These are phyloP conservation scores for Boletus rubescentipes DNA, from an alignment of 768 basidiomycete genomes.

Conservation along the genomic window DNA sequence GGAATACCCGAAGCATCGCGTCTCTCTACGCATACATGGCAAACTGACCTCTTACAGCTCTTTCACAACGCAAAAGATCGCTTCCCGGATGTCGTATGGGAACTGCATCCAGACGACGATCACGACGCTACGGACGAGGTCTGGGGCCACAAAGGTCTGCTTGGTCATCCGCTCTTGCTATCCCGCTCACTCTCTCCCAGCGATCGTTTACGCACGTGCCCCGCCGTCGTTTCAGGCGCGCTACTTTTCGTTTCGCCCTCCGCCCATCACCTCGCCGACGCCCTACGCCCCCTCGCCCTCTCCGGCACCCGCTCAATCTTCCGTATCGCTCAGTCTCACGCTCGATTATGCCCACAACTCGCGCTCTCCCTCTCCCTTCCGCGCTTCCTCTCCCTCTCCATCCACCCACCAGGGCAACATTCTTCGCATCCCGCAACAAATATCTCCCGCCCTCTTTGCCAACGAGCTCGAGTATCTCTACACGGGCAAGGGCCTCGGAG, in stretches of 20 bases:
- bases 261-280: slow-evolving; percentile 49
- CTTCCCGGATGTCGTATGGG: slow-evolving; percentile 98
- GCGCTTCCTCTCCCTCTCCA: slow-evolving; percentile 46
- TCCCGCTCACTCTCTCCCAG: slow-evolving; percentile 38
- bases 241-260: slow-evolving; percentile 78
- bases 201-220: slow-evolving; percentile 92
- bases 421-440: slow-evolving; percentile 63
- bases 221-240: slow-evolving; percentile 88
- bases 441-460: slow-evolving; percentile 79
- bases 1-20: slow-evolving; percentile 54
- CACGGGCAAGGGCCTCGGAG: slow-evolving; percentile 86
- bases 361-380: slow-evolving; percentile 47
- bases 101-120: slow-evolving; percentile 53
- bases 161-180: neutral
- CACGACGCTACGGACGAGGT: slow-evolving; percentile 59
- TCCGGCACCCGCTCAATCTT: slow-evolving; percentile 56
- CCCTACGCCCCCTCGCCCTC: slow-evolving; percentile 51
- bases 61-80: slow-evolving; percentile 85
- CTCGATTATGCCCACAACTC: slow-evolving; percentile 41
- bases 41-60: slow-evolving; percentile 71
- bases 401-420: slow-evolving; percentile 43
- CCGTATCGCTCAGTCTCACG: slow-evolving; percentile 54
- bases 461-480: slow-evolving; percentile 95
- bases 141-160: slow-evolving; percentile 93
- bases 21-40: slow-evolving; percentile 74